phyloP scores from a whole-genome alignment of 1,284 basidiomycete species.

The Boletus sp. region DNA sequence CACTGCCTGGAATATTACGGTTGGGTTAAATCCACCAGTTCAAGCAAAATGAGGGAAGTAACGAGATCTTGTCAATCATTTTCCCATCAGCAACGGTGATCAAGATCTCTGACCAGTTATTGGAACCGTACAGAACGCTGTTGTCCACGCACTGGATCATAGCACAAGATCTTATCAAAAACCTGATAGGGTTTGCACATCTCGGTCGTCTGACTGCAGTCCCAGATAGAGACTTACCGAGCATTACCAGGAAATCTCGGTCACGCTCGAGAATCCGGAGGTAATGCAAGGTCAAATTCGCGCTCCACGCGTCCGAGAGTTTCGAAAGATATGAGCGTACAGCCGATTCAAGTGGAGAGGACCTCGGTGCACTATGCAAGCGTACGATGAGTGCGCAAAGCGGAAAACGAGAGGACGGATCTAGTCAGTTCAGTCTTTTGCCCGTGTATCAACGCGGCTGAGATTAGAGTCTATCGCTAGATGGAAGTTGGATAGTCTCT shows the following conservation, averaged over 20 bases:
- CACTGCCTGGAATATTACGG: too few relatives aligned
- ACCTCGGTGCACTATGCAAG: neutral
- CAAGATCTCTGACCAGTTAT: neutral
- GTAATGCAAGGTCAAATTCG: neutral
- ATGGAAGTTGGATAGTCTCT: neutral
- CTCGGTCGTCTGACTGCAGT: too few relatives aligned
- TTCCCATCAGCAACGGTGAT: neutral
- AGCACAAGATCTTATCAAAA: neutral
- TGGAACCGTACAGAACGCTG: neutral
- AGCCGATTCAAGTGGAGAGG: neutral
- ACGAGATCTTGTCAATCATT: too few relatives aligned
- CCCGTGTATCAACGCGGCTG: neutral
- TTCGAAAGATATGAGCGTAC: neutral
- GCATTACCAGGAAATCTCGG: too few relatives aligned
- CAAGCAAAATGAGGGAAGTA: too few relatives aligned
- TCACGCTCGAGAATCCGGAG: too few relatives aligned
- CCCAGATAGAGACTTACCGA: too few relatives aligned
- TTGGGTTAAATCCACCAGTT: too few relatives aligned
- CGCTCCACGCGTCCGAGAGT: neutral
- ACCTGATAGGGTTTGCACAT: neutral
- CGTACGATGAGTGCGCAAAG: neutral
- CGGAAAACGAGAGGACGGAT: neutral
- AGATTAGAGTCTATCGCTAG: neutral
- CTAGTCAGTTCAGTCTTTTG: neutral
- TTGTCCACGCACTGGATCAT: neutral